A percentile compares a stretch with the other conserved stretches of the same genome.
Conservation (phyloP, 139 green algal genomes). For the Volvox reticuliferus region DNA sequence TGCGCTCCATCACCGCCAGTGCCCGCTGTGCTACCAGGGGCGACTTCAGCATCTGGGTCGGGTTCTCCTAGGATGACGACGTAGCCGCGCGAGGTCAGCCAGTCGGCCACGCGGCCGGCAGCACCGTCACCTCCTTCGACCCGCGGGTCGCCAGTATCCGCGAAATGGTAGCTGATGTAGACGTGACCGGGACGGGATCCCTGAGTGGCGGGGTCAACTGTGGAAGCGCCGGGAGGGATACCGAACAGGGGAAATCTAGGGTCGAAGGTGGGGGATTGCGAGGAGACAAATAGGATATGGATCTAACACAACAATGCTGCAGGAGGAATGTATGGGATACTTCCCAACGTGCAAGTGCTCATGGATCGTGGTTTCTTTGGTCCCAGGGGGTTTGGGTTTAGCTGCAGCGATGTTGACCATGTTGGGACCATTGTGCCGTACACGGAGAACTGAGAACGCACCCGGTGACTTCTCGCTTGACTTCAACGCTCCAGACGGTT, state of each 20-base stretch:
- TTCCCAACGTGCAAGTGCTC: too few relatives aligned
- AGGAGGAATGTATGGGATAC: too few relatives aligned
- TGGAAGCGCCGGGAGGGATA: background rate
- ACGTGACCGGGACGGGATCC: background rate
- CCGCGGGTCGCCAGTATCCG: background rate
- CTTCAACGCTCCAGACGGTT: background rate
- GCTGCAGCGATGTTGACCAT: too few relatives aligned
- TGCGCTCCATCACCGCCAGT: background rate
- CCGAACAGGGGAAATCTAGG: too few relatives aligned
- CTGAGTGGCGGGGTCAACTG: background rate
- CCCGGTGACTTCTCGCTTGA: background rate
- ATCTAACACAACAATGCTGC: too few relatives aligned
- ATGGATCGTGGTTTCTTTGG: too few relatives aligned
- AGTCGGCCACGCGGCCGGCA: background rate
- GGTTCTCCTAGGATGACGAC: background rate
- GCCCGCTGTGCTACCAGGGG: background rate
- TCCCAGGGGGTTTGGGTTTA: too few relatives aligned
- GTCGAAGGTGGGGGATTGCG: too few relatives aligned
- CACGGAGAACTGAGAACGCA: background rate
- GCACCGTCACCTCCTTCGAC: constrained; percentile 10
- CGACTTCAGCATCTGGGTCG: background rate
- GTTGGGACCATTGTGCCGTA: background rate
- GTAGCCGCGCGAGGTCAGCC: constrained; percentile 14
- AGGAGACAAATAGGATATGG: too few relatives aligned
- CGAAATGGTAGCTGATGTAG: constrained; percentile 12